These are phyloP conservation scores for Cucumis melo DNA, from an alignment of 306 rosid genomes.

Conservation along the genomic window DNA sequence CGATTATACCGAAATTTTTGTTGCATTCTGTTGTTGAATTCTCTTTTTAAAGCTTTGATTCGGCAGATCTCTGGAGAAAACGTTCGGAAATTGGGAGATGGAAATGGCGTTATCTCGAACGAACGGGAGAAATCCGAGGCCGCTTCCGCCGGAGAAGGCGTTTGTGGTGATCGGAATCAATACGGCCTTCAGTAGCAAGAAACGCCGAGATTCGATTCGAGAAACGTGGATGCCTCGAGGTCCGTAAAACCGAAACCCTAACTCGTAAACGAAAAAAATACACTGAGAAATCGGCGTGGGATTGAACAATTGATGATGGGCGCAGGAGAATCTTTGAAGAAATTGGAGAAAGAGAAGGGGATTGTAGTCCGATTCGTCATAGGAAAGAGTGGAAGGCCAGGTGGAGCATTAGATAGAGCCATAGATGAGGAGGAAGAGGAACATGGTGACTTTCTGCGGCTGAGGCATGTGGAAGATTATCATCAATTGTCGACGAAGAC, in stretches of 20 bases:
- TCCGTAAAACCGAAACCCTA: not conserved
- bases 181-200: constrained; percentile 81
- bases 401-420: constrained; percentile 51
- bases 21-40: not conserved
- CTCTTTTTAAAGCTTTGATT: no score
- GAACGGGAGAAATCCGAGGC: constrained; percentile 5
- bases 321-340: constrained; percentile 39
- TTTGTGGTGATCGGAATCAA: constrained; percentile 83
- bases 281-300: not conserved
- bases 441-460: constrained; percentile 58
- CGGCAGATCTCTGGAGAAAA: constrained; percentile 54
- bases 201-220: constrained; percentile 59
- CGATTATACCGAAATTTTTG: not conserved
- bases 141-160: constrained; percentile 32
- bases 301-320: not conserved
- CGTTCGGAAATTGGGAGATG: constrained; percentile 61
- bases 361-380: constrained; percentile 75
- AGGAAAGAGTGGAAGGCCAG: constrained; percentile 54
- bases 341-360: constrained; percentile 70
- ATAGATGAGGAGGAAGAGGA: constrained; percentile 60
- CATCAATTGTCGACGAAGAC: constrained; percentile 83
- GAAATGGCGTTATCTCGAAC: constrained; percentile 44
- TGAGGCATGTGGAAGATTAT: constrained; percentile 75
- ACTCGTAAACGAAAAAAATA: not conserved
- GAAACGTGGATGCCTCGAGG: constrained; percentile 83